Evolutionary conservation across 345 rosid species (phyloP), one percentile per base, ranked within the genome.

Genomic region (Eucalyptus cloeziana): DNA sequence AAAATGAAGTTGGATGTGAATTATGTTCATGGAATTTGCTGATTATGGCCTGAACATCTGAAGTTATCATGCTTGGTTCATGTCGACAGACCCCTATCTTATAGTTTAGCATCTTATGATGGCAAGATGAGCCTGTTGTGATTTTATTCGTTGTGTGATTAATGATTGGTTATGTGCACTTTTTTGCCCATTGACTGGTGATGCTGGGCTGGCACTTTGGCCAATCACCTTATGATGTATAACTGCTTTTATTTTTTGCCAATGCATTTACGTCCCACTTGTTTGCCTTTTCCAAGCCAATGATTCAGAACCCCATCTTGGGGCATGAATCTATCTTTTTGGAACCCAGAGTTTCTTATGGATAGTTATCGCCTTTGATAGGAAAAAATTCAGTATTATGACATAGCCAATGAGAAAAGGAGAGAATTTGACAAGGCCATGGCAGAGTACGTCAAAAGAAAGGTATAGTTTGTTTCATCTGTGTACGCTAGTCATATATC

Each of bases 381-480:
- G 99, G 99, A 96, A 91, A 96, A 97, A 86, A 98, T 97, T n/a
- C 94, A 95, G 87, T 96, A 97, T 89, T 97, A 97, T 90, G 99
- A 97, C 90, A 92, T 96, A 49, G 99, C 99, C 87, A 96, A 96
- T 4, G 96, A 92, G 92, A 97, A 96, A 90, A 95, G 99, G 89
- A 97, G 96, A 69, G 98, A 96, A 91, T 97, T 97, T 90, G 99
- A 97, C 88, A 91, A 91, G 89, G 94, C 94, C 90, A 95, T 93
- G 95, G 93, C 95, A 43, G 97, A 94, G 67, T 96, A 96, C 86
- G 91, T 92, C 56, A 96, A 94, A 92, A 94, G 94, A 89, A 92
- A 93, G 99, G 99, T 96, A 88, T 51, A 54, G 30, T 33, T 69
- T 43, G 47, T 83, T 47, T 67, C n/a, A 58, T 33, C 86, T 88